Evolutionary conservation across 371 early-diverging fungal species (phyloP).

Genomic region (Dinochytrium kinnereticum): DNA sequence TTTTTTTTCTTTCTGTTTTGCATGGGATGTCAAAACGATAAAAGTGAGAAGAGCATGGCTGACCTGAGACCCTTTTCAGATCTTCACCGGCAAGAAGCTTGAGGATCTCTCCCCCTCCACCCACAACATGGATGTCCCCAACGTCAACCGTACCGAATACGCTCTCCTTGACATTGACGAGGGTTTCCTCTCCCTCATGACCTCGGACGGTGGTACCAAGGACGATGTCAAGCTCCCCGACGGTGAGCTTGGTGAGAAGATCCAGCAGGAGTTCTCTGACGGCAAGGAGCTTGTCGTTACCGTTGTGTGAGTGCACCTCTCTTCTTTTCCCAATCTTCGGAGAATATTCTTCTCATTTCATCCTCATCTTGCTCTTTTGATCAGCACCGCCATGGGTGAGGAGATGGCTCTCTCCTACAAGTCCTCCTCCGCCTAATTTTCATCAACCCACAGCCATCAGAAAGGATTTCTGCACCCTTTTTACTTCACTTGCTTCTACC

Average conservation of each 20-base stretch:
- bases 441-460: not conserved
- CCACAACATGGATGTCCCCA: constrained; percentile 99
- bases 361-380: too few relatives aligned
- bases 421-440: too few relatives aligned
- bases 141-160: constrained; percentile 88
- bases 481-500: not conserved
- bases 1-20: too few relatives aligned
- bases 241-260: constrained; percentile 79
- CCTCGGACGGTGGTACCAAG: constrained; percentile 77
- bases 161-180: constrained; percentile 88
- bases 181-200: constrained; percentile 91
- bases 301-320: constrained; percentile 64
- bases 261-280: constrained; percentile 75
- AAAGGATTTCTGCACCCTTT: not conserved
- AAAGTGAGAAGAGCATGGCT: not conserved
- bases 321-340: too few relatives aligned
- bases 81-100: constrained; percentile 94
- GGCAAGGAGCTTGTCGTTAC: constrained; percentile 88
- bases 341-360: too few relatives aligned
- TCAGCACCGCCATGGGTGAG: constrained; percentile 87
- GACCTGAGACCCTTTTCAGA: constrained; percentile 40
- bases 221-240: constrained; percentile 96
- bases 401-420: constrained; percentile 83
- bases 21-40: too few relatives aligned
- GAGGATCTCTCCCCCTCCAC: constrained; percentile 99